Evolutionary conservation across 495 filamentous ascomycete species (phyloP).

Genomic region (Penicillium soppii): DNA sequence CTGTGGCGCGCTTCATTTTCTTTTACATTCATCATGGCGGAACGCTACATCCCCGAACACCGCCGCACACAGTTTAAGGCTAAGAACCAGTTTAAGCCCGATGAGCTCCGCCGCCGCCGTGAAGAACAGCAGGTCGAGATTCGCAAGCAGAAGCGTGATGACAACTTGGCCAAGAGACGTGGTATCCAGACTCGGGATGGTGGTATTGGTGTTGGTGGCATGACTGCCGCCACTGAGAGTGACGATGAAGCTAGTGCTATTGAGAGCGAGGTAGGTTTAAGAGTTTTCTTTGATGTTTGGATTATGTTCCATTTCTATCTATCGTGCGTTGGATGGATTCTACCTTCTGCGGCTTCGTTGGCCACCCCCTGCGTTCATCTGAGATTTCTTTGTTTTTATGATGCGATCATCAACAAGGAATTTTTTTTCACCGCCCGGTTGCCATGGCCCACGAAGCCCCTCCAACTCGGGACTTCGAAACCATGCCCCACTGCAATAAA

Average conservation of each 20-base stretch:
- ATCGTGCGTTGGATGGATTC: neutral
- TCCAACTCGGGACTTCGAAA: slow-evolving; percentile 19
- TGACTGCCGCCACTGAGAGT: slow-evolving; percentile 88
- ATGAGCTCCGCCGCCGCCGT: slow-evolving; percentile 96
- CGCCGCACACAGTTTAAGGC: slow-evolving; percentile 99
- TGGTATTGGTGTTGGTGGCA: slow-evolving; percentile 71
- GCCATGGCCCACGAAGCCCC: slow-evolving; percentile 29
- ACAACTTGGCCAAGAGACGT: slow-evolving; percentile 96
- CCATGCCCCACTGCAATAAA: slow-evolving; percentile 19
- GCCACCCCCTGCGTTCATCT: slow-evolving; percentile 4
- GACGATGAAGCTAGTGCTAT: slow-evolving; percentile 94
- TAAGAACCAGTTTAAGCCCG: slow-evolving; percentile 95
- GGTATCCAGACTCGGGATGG: slow-evolving; percentile 81
- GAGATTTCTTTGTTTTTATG: slow-evolving; percentile 25
- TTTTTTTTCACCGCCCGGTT: slow-evolving; percentile 46
- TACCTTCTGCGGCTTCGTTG: slow-evolving; percentile 2
- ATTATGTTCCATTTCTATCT: slow-evolving; percentile 13
- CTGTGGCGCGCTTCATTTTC: slow-evolving; percentile 36
- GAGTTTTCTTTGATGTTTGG: slow-evolving; percentile 6
- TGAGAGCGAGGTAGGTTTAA: slow-evolving; percentile 85
- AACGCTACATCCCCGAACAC: slow-evolving; percentile 99
- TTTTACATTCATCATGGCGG: slow-evolving; percentile 72
- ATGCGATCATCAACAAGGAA: slow-evolving; percentile 36
- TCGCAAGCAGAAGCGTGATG: slow-evolving; percentile 94
- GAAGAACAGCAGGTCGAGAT: slow-evolving; percentile 99